Evolutionary conservation across 208 protist genomes (phyloP).

Genomic region (Leishmania guyanensis): DNA sequence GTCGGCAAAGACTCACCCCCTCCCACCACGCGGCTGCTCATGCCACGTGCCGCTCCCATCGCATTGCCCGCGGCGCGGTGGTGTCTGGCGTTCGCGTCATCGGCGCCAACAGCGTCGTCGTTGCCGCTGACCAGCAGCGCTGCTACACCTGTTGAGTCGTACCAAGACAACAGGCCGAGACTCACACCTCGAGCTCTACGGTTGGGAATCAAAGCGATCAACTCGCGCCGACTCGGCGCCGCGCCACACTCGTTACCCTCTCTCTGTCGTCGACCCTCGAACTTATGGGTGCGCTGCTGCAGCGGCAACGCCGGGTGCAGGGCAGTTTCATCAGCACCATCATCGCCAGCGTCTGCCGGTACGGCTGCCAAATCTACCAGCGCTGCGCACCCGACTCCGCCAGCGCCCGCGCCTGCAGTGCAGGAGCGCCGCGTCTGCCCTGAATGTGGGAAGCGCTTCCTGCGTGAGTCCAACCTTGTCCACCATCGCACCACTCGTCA

Average conservation of each 20-base stretch:
- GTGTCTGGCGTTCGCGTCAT: not conserved
- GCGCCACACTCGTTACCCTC: not conserved
- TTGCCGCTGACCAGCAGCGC: not conserved
- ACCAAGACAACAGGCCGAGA: not conserved
- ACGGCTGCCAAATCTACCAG: not conserved
- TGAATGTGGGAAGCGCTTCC: conserved; percentile 73
- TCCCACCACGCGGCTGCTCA: not conserved
- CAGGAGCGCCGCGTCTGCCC: conserved; percentile 42
- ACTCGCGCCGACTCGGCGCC: not conserved
- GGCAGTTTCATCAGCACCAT: not conserved
- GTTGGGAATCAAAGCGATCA: no score
- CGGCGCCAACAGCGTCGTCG: not conserved
- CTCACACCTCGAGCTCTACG: not conserved
- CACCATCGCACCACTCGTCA: conserved; percentile 63
- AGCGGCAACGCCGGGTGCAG: not conserved
- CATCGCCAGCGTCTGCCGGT: not conserved
- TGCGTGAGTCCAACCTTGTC: conserved; percentile 44
- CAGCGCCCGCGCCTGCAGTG: not conserved
- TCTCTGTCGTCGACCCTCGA: not conserved
- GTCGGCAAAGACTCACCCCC: no score
- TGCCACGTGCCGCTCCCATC: not conserved
- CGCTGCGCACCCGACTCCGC: not conserved
- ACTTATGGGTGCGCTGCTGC: not conserved
- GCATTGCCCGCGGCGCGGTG: not conserved
- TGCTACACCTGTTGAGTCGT: not conserved